Base-by-base conservation (phyloP, 495 filamentous ascomycete species). In the Lasiosphaeriaceae sp. region DNA sequence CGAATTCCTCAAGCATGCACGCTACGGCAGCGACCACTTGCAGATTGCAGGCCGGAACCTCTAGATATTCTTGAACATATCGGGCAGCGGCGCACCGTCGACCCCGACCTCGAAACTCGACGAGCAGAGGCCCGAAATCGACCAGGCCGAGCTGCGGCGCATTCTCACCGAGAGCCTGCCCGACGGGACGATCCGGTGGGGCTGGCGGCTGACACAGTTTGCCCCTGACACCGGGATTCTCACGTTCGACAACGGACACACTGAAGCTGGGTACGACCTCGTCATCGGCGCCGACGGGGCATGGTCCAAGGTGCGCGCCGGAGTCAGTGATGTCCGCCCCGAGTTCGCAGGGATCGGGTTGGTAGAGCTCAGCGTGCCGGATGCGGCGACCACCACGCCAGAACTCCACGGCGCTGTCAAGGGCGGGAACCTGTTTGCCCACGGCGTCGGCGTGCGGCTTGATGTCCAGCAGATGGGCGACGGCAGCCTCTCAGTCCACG, bases 11-110 rank as follows among this genome's bases (percentile, higher is more conserved):
- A 57, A 60, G 23, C 45, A 73, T 8, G 73, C 76, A 1, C 73
- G 77, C 9, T 77, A 71, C 56, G 79, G 78, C 39, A 72, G 74
- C 46, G 76, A 83, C 43, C 75, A 72, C 34, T 60, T 79, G n/a
- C 58, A 74, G 35, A 57, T 79, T 11, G 54, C 67, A 2, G 73
- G 78, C 64, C 66, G 68, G 54, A 17, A 69, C 47, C 67, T 70
- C 17, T 61, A 63, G 1, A 35, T 59, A 29, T 55, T 59, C 34
- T 11, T 56, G 11, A 61, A 58, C 23, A 22, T 56, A 20, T 64
- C 46, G 11, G n/a, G 35, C 43, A 52, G 23, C 39, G 23, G 19
- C 12, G 31, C 31, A 21, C 46, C 16, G 24, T 31, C n/a, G 22
- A 51, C 14, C 11, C 26, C 26, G 4, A 9, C 20, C 19, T 16